Base-by-base conservation (phyloP, 768 basidiomycete species). In the Plicaturopsis crispa region DNA sequence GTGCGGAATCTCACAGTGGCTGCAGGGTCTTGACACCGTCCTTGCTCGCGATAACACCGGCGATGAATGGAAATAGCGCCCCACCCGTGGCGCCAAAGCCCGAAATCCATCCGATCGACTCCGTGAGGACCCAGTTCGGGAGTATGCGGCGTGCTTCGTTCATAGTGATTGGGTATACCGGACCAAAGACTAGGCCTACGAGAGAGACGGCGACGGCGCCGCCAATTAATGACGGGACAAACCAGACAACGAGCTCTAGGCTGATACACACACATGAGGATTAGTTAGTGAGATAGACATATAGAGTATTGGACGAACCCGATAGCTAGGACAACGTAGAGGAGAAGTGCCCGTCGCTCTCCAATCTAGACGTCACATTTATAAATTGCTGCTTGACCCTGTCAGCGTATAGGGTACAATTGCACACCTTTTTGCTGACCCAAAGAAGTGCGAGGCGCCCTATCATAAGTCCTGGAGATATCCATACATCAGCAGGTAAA, bases 121-220 rank as follows among this genome's bases (percentile, higher is more conserved):
- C 33, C 21, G 55, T 52, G 18, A 52, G 38, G 34, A 59, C 43
- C 47, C 54, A 47, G 18, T 34, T 44, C 36, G 56, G 56, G 12
- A 59, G 39, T 18, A 54, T 42, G 14, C 54, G 50, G 10, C 46
- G 44, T 10, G 56, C 47, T n/a, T 58, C 48, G 24, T 48, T 55
- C 56, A 48, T 48, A 12, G 45, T 36, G 31, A 84, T 72, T 2
- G 81, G 82, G 50, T 80, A 86, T 62, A 86, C 74, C 3, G 83
- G 84, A 1, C 83, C 85, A n/a, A 88, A 63, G 17, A 85, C 56
- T 6, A 85, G 34, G 13, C 84, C 85, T 12, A 84, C 59, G 33
- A 84, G 46, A 2, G 80, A 69, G 17, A 86, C 67, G 0, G 78
- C 74, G 3, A 85, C 64, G 2, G 73, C 84, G 46, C 74, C 68